These are phyloP conservation scores for Rhodamnia argentea DNA, from an alignment of 345 rosid species.

Conservation along the genomic window DNA sequence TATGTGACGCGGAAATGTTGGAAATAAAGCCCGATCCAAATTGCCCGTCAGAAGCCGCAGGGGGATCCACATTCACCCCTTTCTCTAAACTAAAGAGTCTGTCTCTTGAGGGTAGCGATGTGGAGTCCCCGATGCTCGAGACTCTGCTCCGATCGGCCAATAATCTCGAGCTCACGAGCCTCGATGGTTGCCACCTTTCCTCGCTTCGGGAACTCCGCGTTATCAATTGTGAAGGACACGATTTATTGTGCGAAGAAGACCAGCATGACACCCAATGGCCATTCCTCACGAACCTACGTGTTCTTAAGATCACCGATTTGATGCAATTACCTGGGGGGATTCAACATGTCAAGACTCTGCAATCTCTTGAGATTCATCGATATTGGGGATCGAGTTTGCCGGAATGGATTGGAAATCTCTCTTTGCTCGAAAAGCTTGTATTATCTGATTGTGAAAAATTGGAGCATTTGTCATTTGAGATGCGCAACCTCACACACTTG, in stretches of 20 bases:
- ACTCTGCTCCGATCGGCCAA: neutral
- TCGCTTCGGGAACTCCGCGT: rapidly evolving
- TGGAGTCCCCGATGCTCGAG: rapidly evolving
- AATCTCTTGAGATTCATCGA: rapidly evolving
- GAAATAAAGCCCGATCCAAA: neutral
- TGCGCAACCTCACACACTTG: rapidly evolving
- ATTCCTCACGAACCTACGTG: too few species aligned
- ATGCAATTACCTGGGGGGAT: too few species aligned
- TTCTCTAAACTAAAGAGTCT: neutral
- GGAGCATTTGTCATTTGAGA: rapidly evolving
- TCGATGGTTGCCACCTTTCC: rapidly evolving
- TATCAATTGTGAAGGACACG: rapidly evolving
- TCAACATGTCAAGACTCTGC: too few species aligned
- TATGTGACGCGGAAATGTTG: rapidly evolving
- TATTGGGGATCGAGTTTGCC: rapidly evolving
- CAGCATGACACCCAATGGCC: too few species aligned
- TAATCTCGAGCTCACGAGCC: neutral
- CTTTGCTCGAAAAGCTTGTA: neutral
- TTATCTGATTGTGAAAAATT: rapidly evolving
- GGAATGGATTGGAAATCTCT: rapidly evolving
- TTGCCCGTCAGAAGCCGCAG: neutral
- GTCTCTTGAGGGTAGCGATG: rapidly evolving
- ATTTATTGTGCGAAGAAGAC: neutral
- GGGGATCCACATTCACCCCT: neutral
- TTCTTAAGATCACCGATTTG: too few species aligned